phyloP scores from a whole-genome alignment of 768 basidiomycete species.

The Botryobasidium botryosum region DNA sequence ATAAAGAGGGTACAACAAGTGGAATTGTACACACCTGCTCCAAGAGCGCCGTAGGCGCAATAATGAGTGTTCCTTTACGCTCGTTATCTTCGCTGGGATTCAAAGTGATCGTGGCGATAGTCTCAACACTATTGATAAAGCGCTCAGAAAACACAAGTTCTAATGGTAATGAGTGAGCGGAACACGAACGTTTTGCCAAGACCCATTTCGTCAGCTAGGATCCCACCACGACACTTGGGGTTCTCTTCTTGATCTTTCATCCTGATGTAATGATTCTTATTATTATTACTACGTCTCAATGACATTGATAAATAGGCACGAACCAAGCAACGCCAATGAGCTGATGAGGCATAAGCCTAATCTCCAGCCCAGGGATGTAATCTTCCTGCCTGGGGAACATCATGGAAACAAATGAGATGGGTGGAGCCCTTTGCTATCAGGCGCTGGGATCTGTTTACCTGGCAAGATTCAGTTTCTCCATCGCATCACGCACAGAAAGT shows the following conservation, averaged over 20 bases:
- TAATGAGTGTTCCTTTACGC: constrained; percentile 37
- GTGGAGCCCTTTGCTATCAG: too few relatives aligned
- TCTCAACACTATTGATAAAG: too few relatives aligned
- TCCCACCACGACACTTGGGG: constrained; percentile 6
- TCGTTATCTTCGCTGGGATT: constrained; percentile 26
- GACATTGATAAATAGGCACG: constrained; percentile 13
- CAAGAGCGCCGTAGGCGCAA: constrained; percentile 61
- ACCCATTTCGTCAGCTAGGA: constrained; percentile 13
- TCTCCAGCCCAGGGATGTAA: constrained; percentile 19
- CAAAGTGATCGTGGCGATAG: constrained; percentile 42
- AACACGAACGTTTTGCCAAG: too few relatives aligned
- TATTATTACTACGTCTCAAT: not conserved
- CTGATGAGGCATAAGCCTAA: constrained; percentile 22
- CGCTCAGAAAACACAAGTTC: too few relatives aligned
- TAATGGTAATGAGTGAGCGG: too few relatives aligned
- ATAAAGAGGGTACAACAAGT: not conserved
- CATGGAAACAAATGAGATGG: too few relatives aligned
- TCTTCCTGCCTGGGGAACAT: too few relatives aligned
- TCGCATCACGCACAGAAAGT: too few relatives aligned
- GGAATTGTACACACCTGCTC: constrained; percentile 31
- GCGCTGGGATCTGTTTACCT: too few relatives aligned
- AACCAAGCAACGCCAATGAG: constrained; percentile 24
- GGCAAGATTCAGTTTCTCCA: too few relatives aligned
- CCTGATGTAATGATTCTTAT: not conserved
- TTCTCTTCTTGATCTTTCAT: not conserved